These are phyloP conservation scores for Centrapalus pauciflorus DNA, from an alignment of 129 eudicot species.

Conservation along the genomic window DNA sequence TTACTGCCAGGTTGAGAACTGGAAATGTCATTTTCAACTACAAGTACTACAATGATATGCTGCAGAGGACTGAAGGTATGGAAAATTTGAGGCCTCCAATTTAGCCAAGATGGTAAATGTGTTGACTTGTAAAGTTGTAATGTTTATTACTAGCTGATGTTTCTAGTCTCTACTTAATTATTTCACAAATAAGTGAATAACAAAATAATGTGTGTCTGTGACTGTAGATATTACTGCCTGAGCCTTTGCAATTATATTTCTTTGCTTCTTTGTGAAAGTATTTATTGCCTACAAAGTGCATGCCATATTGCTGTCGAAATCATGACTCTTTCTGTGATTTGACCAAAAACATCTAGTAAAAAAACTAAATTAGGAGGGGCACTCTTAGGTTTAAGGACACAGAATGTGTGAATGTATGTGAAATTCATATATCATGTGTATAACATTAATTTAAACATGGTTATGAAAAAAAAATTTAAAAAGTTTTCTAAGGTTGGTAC, in stretches of 20 bases:
- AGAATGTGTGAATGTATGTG: no score
- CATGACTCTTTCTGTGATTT: neutral
- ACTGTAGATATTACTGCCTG: neutral
- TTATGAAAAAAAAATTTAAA: no score
- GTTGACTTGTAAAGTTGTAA: neutral
- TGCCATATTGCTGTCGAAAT: neutral
- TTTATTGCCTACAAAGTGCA: neutral
- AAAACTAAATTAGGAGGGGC: no score
- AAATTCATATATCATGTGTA: no score
- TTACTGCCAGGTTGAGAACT: slow-evolving; percentile 59
- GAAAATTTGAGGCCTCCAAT: neutral
- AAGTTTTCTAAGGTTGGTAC: no score
- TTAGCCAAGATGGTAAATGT: slow-evolving; percentile 2
- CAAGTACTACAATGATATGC: slow-evolving; percentile 55
- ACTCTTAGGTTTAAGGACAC: no score
- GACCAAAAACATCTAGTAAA: no score
- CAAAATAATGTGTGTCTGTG: no score
- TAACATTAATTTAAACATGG: no score
- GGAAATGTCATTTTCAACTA: slow-evolving; percentile 93
- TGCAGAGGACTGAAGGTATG: slow-evolving; percentile 90
- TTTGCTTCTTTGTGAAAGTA: neutral
- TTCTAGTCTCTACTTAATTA: neutral
- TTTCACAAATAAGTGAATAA: slow-evolving; percentile 2
- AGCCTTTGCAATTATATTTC: neutral
- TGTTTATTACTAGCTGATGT: slow-evolving; percentile 2